phyloP scores from a whole-genome alignment of 345 rosid species.

The Melastoma malabathricum region DNA sequence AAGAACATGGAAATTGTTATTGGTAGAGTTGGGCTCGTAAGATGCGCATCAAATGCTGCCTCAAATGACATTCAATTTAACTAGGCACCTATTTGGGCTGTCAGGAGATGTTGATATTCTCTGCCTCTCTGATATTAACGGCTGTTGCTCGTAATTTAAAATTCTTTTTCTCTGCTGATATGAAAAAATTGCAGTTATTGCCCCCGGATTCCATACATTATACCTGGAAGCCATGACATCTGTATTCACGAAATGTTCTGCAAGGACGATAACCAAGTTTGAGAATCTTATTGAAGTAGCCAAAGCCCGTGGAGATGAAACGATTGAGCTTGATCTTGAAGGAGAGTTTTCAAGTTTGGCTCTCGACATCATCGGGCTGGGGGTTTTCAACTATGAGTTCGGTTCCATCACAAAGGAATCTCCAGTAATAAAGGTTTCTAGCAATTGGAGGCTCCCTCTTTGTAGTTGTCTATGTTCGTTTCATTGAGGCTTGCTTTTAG shows the following conservation, averaged over 20 bases:
- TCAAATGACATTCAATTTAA: no score
- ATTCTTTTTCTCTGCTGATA: no score
- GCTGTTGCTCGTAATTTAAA: no score
- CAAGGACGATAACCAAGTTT: slow-evolving; percentile 50
- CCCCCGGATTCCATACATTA: slow-evolving; percentile 76
- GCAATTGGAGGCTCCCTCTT: not conserved
- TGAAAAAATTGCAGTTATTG: slow-evolving; percentile 41
- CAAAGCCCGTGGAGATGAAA: slow-evolving; percentile 20
- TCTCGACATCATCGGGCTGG: slow-evolving; percentile 89
- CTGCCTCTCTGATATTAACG: no score
- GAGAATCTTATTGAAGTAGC: slow-evolving; percentile 53
- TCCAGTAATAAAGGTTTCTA: slow-evolving; percentile 76
- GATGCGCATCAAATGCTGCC: no score
- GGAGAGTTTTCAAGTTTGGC: slow-evolving; percentile 93
- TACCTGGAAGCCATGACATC: slow-evolving; percentile 89
- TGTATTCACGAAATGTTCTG: slow-evolving; percentile 65
- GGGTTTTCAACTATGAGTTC: slow-evolving; percentile 86
- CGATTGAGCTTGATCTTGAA: slow-evolving; percentile 70
- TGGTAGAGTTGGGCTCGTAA: no score
- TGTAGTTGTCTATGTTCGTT: not conserved
- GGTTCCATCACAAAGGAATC: slow-evolving; percentile 92
- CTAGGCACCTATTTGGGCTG: no score
- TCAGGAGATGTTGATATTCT: no score
- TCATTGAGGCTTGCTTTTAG: slow-evolving; percentile 2
- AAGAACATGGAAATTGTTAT: no score